Percentiles rank a stretch among this genome's conserved stretches.
These are phyloP conservation scores for Madurella mycetomatis DNA, from an alignment of 2,329 filamentous ascomycete species.

Conservation along the genomic window DNA sequence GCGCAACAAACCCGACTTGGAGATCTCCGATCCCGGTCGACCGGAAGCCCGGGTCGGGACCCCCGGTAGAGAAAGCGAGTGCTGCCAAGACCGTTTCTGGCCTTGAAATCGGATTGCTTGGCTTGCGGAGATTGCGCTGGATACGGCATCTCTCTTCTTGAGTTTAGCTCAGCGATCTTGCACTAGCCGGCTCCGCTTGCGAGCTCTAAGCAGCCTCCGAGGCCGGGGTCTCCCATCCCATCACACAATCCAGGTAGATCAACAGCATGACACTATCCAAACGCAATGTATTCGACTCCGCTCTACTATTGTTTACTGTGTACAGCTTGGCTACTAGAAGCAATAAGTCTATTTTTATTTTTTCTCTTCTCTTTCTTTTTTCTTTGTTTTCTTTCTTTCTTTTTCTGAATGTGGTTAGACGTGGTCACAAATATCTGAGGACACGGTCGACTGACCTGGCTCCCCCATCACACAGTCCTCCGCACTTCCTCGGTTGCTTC, in stretches of 20 bases:
- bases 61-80: background rate
- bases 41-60: slow-evolving; percentile 2
- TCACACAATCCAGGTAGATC: too few relatives aligned
- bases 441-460: too few relatives aligned
- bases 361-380: too few relatives aligned
- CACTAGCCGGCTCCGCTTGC: background rate
- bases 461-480: too few relatives aligned
- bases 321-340: background rate
- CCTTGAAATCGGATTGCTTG: background rate
- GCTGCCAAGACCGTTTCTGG: slow-evolving; percentile 11
- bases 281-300: background rate
- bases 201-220: background rate
- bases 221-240: too few relatives aligned
- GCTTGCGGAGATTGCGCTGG: background rate
- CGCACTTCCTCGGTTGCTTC: too few relatives aligned
- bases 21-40: too few relatives aligned
- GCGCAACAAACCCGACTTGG: background rate
- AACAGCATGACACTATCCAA: background rate
- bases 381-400: too few relatives aligned
- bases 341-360: too few relatives aligned
- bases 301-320: background rate
- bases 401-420: too few relatives aligned
- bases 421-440: too few relatives aligned
- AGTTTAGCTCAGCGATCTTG: background rate
- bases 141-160: background rate